These are phyloP conservation scores for Dendrocalamus sinicus DNA, from an alignment of 176 grass and related monocot genomes.

Conservation along the genomic window DNA sequence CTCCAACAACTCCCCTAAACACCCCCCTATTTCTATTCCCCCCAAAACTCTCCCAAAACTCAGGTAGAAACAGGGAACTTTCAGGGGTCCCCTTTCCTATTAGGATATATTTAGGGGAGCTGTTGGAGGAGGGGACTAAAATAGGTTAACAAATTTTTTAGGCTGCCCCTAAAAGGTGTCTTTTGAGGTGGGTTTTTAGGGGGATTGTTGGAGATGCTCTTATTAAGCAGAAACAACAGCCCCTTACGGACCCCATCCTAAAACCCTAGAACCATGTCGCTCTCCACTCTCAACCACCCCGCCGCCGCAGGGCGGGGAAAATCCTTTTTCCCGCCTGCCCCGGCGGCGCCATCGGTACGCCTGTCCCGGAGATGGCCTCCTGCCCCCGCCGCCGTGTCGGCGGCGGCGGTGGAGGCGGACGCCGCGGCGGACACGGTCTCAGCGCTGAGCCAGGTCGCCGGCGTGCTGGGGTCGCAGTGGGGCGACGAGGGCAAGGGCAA, in stretches of 20 bases:
- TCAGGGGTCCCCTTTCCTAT: too few relatives aligned
- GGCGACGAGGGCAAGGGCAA: slow-evolving; percentile 92
- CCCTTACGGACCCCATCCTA: not conserved
- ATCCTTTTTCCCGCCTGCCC: slow-evolving; percentile 14
- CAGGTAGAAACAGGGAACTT: too few relatives aligned
- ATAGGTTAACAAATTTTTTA: too few relatives aligned
- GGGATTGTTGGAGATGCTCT: too few relatives aligned
- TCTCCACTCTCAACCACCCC: slow-evolving; percentile 47
- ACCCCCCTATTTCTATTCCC: too few relatives aligned
- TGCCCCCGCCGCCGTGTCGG: slow-evolving; percentile 36
- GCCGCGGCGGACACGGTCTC: slow-evolving; percentile 52
- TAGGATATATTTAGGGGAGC: too few relatives aligned
- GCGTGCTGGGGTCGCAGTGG: slow-evolving; percentile 85
- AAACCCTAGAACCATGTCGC: slow-evolving; percentile 43
- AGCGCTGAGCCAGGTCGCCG: slow-evolving; percentile 71
- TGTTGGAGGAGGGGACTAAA: too few relatives aligned
- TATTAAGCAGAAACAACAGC: too few relatives aligned
- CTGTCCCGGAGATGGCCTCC: not conserved
- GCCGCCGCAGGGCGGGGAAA: slow-evolving; percentile 39
- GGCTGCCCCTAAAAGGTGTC: too few relatives aligned
- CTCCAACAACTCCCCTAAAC: too few relatives aligned
- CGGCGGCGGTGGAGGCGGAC: slow-evolving; percentile 46
- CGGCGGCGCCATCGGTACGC: slow-evolving; percentile 29
- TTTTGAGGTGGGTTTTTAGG: too few relatives aligned
- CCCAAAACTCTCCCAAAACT: too few relatives aligned